Percentiles rank a stretch among this genome's conserved stretches.
Conservation (phyloP, 139 green algal genomes). For the Trebouxia sp. region DNA sequence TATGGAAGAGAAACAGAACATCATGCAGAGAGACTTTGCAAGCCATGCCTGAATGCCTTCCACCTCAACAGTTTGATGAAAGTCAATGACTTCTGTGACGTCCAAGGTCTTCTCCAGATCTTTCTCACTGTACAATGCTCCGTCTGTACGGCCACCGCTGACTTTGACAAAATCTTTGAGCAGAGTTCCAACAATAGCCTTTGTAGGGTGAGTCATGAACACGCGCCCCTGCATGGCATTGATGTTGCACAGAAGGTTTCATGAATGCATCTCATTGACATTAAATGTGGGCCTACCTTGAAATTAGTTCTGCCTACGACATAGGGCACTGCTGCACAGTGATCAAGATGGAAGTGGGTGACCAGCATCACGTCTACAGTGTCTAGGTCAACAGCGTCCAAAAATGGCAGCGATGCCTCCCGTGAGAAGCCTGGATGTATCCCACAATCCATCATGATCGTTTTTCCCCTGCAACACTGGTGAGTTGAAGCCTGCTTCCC, state of each 20-base stretch:
- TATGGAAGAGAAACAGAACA: too few species aligned
- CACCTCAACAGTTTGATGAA: slow-evolving; percentile 89
- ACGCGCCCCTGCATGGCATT: slow-evolving; percentile 65
- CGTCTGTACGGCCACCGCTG: slow-evolving; percentile 52
- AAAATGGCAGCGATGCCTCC: slow-evolving; percentile 84
- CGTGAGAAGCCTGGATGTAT: slow-evolving; percentile 93
- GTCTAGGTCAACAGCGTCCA: slow-evolving; percentile 87
- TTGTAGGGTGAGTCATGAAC: slow-evolving; percentile 99
- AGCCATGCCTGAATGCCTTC: slow-evolving; percentile 73
- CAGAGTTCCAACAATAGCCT: slow-evolving; percentile 93
- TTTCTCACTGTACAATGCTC: slow-evolving; percentile 80
- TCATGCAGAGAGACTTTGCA: neutral
- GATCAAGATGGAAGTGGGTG: slow-evolving; percentile 99
- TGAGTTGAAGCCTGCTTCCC: too few species aligned
- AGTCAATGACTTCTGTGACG: slow-evolving; percentile 95
- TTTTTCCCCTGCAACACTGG: slow-evolving; percentile 63
- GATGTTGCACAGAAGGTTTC: neutral
- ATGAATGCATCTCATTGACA: neutral
- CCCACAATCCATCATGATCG: slow-evolving; percentile 94
- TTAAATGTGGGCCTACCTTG: slow-evolving; percentile 48
- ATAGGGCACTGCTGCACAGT: slow-evolving; percentile 95
- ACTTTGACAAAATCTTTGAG: slow-evolving; percentile 88
- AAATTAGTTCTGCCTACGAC: slow-evolving; percentile 89
- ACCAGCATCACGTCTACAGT: slow-evolving; percentile 91
- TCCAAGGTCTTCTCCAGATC: slow-evolving; percentile 87